Percentiles rank a stretch among this genome's conserved stretches.
Conservation (phyloP, 2,329 filamentous ascomycete genomes). For the Penicillium sp. region DNA sequence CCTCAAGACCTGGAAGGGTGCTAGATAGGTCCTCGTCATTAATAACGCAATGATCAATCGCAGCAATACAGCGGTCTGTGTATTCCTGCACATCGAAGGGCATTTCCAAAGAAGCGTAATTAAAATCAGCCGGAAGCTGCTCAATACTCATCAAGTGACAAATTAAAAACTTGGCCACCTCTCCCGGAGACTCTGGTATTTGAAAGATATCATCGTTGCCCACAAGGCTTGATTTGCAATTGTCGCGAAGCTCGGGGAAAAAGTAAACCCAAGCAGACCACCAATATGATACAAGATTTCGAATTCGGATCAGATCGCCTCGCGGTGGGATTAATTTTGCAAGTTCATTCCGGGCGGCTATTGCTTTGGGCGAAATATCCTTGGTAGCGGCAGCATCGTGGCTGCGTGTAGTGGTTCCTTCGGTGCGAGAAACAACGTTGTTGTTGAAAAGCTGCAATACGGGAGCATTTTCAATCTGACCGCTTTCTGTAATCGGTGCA, state of each 20-base stretch:
- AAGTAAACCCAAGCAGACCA: constrained; percentile 31
- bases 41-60: constrained; percentile 47
- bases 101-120: constrained; percentile 32
- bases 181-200: constrained; percentile 28
- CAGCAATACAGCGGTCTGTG: constrained; percentile 44
- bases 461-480: constrained; percentile 31
- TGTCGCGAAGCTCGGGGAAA: constrained; percentile 27
- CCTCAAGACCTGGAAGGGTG: constrained; percentile 52
- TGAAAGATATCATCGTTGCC: constrained; percentile 9
- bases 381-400: constrained; percentile 21
- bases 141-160: constrained; percentile 43
- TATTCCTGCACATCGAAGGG: constrained; percentile 41
- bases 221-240: constrained; percentile 15
- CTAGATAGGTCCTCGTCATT: constrained; percentile 49
- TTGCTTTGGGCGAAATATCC: constrained; percentile 26
- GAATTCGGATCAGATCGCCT: constrained; percentile 29
- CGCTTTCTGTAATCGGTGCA: constrained; percentile 6
- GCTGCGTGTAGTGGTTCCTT: constrained; percentile 23
- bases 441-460: constrained; percentile 38
- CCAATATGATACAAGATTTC: constrained; percentile 27
- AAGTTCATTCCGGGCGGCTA: constrained; percentile 24
- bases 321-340: constrained; percentile 31
- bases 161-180: constrained; percentile 42
- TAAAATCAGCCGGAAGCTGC: constrained; percentile 37
- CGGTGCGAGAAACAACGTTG: constrained; percentile 30